Evolutionary conservation across 2,329 filamentous ascomycete genomes (phyloP).

Genomic region (Phaeoacremonium minimum): DNA sequence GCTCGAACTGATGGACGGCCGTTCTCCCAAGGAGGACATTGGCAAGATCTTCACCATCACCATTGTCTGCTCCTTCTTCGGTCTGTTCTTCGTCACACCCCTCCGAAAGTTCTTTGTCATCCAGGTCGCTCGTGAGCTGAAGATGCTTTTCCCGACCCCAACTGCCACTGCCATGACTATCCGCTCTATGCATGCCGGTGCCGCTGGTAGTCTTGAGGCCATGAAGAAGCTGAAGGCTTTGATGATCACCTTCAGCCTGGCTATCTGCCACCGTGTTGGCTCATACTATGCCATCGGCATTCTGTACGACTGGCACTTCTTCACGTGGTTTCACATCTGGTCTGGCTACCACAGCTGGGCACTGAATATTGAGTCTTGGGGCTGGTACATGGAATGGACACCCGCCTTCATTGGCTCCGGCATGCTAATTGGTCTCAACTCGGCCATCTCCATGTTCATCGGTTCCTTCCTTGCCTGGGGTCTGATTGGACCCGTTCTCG

Average conservation of each 20-base stretch:
- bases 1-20: slow-evolving; percentile 37
- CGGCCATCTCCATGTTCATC: slow-evolving; percentile 51
- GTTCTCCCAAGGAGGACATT: slow-evolving; percentile 43
- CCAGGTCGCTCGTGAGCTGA: slow-evolving; percentile 49
- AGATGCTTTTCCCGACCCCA: slow-evolving; percentile 53
- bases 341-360: slow-evolving; percentile 40
- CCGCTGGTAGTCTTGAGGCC: slow-evolving; percentile 42
- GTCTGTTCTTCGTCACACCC: slow-evolving; percentile 46
- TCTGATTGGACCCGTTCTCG: slow-evolving; percentile 52
- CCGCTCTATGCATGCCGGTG: slow-evolving; percentile 52
- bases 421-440: slow-evolving; percentile 55
- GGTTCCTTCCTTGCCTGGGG: slow-evolving; percentile 52
- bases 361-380: slow-evolving; percentile 52
- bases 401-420: slow-evolving; percentile 55
- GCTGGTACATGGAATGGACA: slow-evolving; percentile 53
- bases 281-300: slow-evolving; percentile 55
- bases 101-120: slow-evolving; percentile 54
- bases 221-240: slow-evolving; percentile 53
- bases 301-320: slow-evolving; percentile 52
- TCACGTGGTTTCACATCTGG: slow-evolving; percentile 52
- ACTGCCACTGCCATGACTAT: slow-evolving; percentile 57
- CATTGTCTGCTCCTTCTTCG: slow-evolving; percentile 47
- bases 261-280: slow-evolving; percentile 46
- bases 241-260: slow-evolving; percentile 38
- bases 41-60: slow-evolving; percentile 45